phyloP scores from a whole-genome alignment of 495 filamentous ascomycete species.

The Hypoxylon lenormandii region DNA sequence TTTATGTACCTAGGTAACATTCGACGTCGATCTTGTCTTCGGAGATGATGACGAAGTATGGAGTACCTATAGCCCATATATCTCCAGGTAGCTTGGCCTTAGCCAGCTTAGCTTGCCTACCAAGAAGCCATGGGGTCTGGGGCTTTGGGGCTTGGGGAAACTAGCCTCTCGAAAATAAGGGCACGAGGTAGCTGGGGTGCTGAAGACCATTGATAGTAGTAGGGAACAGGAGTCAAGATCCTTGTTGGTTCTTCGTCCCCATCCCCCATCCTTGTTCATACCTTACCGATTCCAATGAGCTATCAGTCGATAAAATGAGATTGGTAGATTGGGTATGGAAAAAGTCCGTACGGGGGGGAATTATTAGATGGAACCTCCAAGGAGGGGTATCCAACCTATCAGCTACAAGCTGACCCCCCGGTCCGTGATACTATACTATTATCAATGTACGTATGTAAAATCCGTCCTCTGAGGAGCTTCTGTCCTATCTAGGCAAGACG shows the following conservation, averaged over 20 bases:
- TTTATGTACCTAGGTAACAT: neutral
- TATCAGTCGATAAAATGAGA: neutral
- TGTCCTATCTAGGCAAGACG: slow-evolving; percentile 24
- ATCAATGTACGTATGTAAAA: neutral
- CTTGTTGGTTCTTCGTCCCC: neutral
- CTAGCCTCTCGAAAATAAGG: neutral
- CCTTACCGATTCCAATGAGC: neutral
- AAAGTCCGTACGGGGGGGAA: too few species aligned
- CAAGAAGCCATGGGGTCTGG: neutral
- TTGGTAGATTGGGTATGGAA: neutral
- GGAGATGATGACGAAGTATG: too few species aligned
- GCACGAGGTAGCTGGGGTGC: neutral
- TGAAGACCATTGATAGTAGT: slow-evolving; percentile 7
- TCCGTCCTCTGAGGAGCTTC: neutral
- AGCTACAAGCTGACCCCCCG: too few species aligned
- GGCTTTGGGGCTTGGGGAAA: neutral
- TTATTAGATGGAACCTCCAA: too few species aligned
- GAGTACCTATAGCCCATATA: too few species aligned
- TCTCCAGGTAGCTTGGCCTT: too few species aligned
- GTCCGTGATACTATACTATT: neutral
- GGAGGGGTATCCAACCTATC: too few species aligned
- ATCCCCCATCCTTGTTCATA: neutral
- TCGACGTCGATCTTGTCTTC: neutral
- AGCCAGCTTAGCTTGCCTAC: too few species aligned
- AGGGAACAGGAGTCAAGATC: slow-evolving; percentile 1